phyloP scores from a whole-genome alignment of 495 filamentous ascomycete species.

The Hyaloscypha variabilis region DNA sequence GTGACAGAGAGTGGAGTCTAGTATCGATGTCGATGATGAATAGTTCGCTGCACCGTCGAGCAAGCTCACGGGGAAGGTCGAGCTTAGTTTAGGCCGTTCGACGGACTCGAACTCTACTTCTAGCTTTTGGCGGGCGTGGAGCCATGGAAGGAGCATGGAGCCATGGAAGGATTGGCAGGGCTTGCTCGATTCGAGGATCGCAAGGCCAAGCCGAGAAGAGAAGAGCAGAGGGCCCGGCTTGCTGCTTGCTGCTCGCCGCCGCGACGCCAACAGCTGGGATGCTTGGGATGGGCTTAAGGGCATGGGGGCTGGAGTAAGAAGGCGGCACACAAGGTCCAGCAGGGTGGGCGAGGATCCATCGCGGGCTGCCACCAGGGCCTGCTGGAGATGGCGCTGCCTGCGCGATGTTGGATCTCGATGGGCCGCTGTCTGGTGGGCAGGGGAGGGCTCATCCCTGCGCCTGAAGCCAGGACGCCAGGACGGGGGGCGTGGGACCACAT shows the following conservation, averaged over 20 bases:
- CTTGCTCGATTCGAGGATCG: background rate
- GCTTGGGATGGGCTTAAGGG: background rate
- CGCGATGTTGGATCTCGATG: slow-evolving; percentile 24
- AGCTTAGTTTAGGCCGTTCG: background rate
- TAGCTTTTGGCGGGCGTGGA: background rate
- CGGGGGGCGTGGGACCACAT: slow-evolving; percentile 4
- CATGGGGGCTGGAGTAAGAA: background rate
- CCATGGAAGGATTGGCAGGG: too few relatives aligned
- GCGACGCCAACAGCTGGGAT: background rate
- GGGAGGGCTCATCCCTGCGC: slow-evolving; percentile 3
- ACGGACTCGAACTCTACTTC: background rate
- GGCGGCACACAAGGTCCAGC: background rate
- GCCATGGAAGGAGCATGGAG: too few relatives aligned
- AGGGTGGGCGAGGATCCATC: background rate
- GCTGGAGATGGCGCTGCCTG: slow-evolving; percentile 10
- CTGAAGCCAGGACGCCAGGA: background rate
- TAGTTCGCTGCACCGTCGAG: background rate
- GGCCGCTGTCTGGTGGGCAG: slow-evolving; percentile 17
- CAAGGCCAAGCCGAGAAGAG: background rate
- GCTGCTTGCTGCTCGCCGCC: background rate
- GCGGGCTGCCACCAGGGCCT: background rate
- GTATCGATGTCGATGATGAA: slow-evolving; percentile 13
- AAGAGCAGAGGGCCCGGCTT: background rate
- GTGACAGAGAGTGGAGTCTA: background rate
- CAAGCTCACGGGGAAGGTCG: background rate